phyloP scores from a whole-genome alignment of 495 filamentous ascomycete genomes.

The Xylaria cubensis region DNA sequence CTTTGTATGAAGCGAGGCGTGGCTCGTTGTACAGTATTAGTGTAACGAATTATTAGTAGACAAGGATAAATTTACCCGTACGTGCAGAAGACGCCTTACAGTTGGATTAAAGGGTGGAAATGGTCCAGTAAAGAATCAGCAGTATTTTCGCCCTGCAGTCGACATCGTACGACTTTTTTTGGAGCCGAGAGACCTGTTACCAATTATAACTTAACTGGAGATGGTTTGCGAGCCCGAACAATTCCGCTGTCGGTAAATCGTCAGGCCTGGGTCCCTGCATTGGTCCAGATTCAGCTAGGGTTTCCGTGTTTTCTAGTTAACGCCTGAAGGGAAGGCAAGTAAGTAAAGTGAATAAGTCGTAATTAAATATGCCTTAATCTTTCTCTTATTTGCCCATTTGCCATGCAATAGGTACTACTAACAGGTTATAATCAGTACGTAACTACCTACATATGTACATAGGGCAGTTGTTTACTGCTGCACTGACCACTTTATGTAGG shows the following conservation, averaged over 20 bases:
- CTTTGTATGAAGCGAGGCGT: constrained; percentile 1
- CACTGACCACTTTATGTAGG: neutral
- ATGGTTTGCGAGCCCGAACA: constrained; percentile 15
- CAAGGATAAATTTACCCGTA: constrained; percentile 10
- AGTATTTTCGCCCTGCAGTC: constrained; percentile 15
- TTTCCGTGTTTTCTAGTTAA: neutral
- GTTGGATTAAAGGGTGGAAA: constrained; percentile 4
- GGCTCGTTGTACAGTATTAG: neutral
- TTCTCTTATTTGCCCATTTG: neutral
- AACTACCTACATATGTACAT: neutral
- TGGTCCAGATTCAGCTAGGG: neutral
- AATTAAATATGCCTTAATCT: neutral
- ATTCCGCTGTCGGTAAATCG: constrained; percentile 2
- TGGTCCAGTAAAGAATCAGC: constrained; percentile 18
- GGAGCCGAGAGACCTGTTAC: constrained; percentile 16
- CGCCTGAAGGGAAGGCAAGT: neutral
- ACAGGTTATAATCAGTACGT: too few relatives aligned
- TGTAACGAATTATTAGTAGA: neutral
- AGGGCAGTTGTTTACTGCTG: neutral
- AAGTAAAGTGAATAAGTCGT: neutral
- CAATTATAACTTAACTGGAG: constrained; percentile 21
- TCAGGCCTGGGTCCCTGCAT: constrained; percentile 9
- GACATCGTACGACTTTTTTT: constrained; percentile 25
- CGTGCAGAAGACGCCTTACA: neutral
- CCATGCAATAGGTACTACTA: neutral